A percentile compares a stretch with the other conserved stretches of the same genome.
These are phyloP conservation scores for Cichorium intybus DNA, from an alignment of 140 eudicot genomes.

Conservation along the genomic window DNA sequence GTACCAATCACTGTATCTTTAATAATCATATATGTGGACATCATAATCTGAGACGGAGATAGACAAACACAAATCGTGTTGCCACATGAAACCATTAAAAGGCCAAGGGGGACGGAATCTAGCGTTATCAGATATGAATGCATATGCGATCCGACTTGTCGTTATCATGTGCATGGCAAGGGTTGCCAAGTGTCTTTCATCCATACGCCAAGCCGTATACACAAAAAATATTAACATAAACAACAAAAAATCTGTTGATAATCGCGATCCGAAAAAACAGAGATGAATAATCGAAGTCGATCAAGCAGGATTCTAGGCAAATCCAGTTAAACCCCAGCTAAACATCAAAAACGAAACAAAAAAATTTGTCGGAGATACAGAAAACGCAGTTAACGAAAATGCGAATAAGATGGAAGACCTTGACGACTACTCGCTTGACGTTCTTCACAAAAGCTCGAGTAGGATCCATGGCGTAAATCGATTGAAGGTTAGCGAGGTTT, in stretches of 20 bases:
- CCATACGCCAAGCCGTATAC: constrained; percentile 5
- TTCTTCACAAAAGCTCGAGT: constrained; percentile 71
- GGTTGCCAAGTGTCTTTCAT: constrained; percentile 37
- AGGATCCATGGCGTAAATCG: constrained; percentile 58
- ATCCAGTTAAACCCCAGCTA: background rate
- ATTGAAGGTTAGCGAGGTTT: constrained; percentile 17
- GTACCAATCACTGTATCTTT: background rate
- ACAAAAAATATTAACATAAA: background rate
- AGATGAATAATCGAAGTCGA: constrained; percentile 14
- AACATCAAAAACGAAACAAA: background rate
- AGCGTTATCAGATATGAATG: constrained; percentile 9
- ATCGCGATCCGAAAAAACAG: constrained; percentile 34
- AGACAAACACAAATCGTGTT: constrained; percentile 8
- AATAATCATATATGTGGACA: constrained; percentile 21
- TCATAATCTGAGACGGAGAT: constrained; percentile 12
- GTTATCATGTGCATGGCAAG: constrained; percentile 35
- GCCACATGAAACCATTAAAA: constrained; percentile 29
- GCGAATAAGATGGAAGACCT: constrained; percentile 37
- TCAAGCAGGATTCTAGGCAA: constrained; percentile 20
- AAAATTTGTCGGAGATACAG: background rate
- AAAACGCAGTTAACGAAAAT: background rate
- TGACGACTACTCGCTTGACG: constrained; percentile 84
- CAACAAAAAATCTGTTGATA: background rate
- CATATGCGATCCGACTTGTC: constrained; percentile 21
- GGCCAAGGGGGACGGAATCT: constrained; percentile 3